phyloP scores from a whole-genome alignment of 192 early-diverging fungal genomes.

The Spinellus fusiger region DNA sequence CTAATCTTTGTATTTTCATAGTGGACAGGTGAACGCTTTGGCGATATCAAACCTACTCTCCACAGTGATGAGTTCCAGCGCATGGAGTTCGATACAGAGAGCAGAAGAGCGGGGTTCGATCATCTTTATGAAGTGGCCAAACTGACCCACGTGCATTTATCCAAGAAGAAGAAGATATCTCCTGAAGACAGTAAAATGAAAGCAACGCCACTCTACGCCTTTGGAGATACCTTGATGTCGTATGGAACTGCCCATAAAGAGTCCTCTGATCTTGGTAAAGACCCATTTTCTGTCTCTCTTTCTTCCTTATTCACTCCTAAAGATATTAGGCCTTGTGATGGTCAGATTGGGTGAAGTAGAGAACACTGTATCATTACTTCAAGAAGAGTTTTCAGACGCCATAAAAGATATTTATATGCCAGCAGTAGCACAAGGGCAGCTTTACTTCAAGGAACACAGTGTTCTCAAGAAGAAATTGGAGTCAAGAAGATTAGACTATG shows the following conservation, averaged over 20 bases:
- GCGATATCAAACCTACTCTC: conserved; percentile 58
- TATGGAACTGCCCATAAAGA: conserved; percentile 47
- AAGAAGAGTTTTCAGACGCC: conserved; percentile 37
- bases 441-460: conserved; percentile 47
- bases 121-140: conserved; percentile 51
- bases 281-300: conserved; percentile 5
- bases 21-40: conserved; percentile 80
- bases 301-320: conserved; percentile 6
- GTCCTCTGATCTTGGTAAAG: conserved; percentile 35
- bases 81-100: conserved; percentile 69
- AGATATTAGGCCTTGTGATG: conserved; percentile 49
- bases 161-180: conserved; percentile 64
- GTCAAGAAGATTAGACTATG: conserved; percentile 85
- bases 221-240: conserved; percentile 58
- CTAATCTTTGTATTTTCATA: conserved; percentile 17
- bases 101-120: conserved; percentile 56
- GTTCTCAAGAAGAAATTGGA: conserved; percentile 81
- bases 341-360: conserved; percentile 44
- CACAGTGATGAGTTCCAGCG: conserved; percentile 79
- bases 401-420: conserved; percentile 30
- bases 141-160: conserved; percentile 38
- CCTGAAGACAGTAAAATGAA: conserved; percentile 57
- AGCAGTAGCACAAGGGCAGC: conserved; percentile 36
- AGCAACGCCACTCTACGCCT: conserved; percentile 53
- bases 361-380: conserved; percentile 37